Percentiles rank a stretch among this genome's conserved stretches.
Evolutionary conservation across 805 yeast genomes (phyloP).

Genomic region (Sugiyamaella smithiae): DNA sequence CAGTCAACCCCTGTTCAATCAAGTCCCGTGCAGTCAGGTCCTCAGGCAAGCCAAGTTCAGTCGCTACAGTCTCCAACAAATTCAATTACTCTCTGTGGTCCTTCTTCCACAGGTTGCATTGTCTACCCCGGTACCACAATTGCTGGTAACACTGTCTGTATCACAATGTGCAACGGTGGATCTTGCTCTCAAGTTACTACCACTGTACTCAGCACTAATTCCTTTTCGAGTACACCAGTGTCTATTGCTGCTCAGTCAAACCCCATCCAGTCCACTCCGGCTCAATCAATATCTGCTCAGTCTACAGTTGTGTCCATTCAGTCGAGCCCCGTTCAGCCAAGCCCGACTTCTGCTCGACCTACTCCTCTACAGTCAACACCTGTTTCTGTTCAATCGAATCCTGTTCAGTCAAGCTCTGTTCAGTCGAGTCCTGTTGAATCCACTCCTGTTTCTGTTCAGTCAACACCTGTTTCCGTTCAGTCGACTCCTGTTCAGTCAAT

Average conservation of each 20-base stretch:
- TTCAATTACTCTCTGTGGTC: no score
- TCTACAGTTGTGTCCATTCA: no score
- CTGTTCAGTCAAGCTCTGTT: conserved; percentile 12
- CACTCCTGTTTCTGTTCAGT: conserved; percentile 29
- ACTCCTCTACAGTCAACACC: conserved; percentile 67
- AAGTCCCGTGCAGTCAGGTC: conserved; percentile 45
- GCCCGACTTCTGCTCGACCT: conserved; percentile 1
- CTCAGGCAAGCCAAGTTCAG: conserved; percentile 44
- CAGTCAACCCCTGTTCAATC: conserved; percentile 5
- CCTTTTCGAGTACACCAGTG: background rate
- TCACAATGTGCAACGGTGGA: conserved; percentile 77
- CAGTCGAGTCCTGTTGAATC: conserved; percentile 38
- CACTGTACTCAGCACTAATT: background rate
- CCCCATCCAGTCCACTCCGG: background rate
- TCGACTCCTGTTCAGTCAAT: background rate
- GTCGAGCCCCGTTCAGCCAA: conserved; percentile 60
- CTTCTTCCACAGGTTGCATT: no score
- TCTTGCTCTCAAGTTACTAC: conserved; percentile 66
- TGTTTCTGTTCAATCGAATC: conserved; percentile 57
- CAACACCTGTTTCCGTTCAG: background rate
- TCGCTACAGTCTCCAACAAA: conserved; percentile 33
- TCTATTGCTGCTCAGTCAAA: background rate
- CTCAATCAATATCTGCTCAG: conserved; percentile 2
- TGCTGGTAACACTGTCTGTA: conserved; percentile 44
- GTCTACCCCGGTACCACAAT: conserved; percentile 7